These are phyloP conservation scores for Penicillium sp. DNA, from an alignment of 2,329 filamentous ascomycete genomes.

Conservation along the genomic window DNA sequence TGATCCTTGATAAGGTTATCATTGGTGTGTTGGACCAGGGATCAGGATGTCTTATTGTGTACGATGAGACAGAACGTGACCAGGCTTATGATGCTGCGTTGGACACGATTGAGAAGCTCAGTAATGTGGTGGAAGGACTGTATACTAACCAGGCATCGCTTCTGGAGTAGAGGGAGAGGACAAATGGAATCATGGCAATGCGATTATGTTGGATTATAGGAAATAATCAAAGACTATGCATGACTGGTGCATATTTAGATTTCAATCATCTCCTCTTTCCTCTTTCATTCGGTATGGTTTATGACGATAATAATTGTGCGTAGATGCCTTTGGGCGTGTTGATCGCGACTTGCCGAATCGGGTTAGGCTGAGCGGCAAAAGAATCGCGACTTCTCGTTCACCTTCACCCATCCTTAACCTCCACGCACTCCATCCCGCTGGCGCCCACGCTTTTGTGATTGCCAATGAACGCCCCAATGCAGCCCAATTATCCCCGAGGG, in stretches of 20 bases:
- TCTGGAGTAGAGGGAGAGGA: conserved; percentile 65
- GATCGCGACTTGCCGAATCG: conserved; percentile 30
- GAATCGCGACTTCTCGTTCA: conserved; percentile 35
- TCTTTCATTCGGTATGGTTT: too few species aligned
- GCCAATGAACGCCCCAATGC: conserved; percentile 44
- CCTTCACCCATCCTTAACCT: conserved; percentile 23
- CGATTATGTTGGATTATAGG: conserved; percentile 24
- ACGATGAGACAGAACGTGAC: conserved; percentile 90
- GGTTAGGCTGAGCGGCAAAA: conserved; percentile 40
- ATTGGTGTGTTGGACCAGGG: conserved; percentile 97
- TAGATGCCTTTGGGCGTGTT: neutral
- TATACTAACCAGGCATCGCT: conserved; percentile 97
- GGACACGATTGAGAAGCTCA: conserved; percentile 93
- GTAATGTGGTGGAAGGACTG: conserved; percentile 93
- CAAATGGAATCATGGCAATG: conserved; percentile 28
- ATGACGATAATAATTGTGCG: too few species aligned
- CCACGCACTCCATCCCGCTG: conserved; percentile 20
- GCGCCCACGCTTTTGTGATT: conserved; percentile 17
- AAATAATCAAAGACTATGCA: conserved; percentile 21
- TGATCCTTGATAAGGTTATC: conserved; percentile 99
- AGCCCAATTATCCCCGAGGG: conserved; percentile 45
- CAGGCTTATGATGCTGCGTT: conserved; percentile 92
- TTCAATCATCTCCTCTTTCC: neutral
- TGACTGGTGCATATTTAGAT: conserved; percentile 6
- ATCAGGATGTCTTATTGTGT: conserved; percentile 95